Percentiles rank a stretch among this genome's conserved stretches.
Conservation (phyloP, 331 rosid species). For the Stylosanthes scabra region DNA sequence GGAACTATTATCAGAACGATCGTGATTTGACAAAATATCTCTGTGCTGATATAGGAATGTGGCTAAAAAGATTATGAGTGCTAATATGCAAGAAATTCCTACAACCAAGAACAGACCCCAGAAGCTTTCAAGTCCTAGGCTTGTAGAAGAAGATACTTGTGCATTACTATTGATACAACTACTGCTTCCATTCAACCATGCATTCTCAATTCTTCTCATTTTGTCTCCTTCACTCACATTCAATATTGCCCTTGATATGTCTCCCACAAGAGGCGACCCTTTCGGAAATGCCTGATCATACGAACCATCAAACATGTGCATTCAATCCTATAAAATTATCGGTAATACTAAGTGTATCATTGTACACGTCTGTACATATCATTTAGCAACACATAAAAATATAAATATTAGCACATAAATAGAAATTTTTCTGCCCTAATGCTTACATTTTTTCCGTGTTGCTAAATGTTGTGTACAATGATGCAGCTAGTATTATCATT, state of each 20-base stretch:
- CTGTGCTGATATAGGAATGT: constrained; percentile 46
- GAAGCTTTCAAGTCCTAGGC: constrained; percentile 63
- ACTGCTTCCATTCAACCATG: constrained; percentile 44
- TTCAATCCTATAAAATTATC: too few species aligned
- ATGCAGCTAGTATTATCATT: too few species aligned
- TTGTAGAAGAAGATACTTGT: constrained; percentile 39
- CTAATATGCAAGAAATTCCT: constrained; percentile 40
- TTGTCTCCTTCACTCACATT: constrained; percentile 59
- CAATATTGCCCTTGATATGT: constrained; percentile 65
- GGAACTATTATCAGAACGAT: constrained; percentile 20
- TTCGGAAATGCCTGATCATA: constrained; percentile 55
- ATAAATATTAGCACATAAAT: too few species aligned
- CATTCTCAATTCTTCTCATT: constrained; percentile 49
- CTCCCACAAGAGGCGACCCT: constrained; percentile 58
- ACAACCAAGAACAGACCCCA: constrained; percentile 69
- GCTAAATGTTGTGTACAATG: too few species aligned
- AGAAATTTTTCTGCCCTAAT: too few species aligned
- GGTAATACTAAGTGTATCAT: too few species aligned
- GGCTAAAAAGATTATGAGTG: constrained; percentile 42
- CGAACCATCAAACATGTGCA: too few species aligned
- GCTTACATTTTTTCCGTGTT: too few species aligned
- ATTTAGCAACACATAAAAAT: too few species aligned
- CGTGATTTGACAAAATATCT: constrained; percentile 19
- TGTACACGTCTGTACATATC: too few species aligned
- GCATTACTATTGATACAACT: constrained; percentile 25